Evolutionary conservation across 2,329 filamentous ascomycete genomes (phyloP).

Genomic region (Phaeosphaeriaceae sp.): DNA sequence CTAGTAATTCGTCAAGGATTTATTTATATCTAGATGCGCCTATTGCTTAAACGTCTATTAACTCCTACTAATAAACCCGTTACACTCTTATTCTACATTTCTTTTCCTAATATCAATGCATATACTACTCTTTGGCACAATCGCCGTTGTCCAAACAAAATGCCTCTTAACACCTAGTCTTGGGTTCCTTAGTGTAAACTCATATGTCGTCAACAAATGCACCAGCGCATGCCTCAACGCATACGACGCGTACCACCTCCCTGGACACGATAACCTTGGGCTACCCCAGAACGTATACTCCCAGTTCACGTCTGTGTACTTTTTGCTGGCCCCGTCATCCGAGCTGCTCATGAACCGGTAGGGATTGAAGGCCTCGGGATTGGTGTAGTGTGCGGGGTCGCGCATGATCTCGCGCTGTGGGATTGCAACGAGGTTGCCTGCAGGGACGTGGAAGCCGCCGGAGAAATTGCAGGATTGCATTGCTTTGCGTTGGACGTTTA

Average conservation of each 20-base stretch:
- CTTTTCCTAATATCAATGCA: not conserved
- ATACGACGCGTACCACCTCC: conserved; percentile 2
- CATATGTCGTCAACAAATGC: not conserved
- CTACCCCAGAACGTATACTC: conserved; percentile 6
- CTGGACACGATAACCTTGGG: conserved; percentile 3
- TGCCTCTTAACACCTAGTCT: not conserved
- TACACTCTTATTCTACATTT: not conserved
- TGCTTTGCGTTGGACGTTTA: not conserved
- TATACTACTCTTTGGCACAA: not conserved
- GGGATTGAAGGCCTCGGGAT: not conserved
- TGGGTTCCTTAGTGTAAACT: not conserved
- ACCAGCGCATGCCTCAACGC: not conserved
- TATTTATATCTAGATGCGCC: no score
- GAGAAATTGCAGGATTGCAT: not conserved
- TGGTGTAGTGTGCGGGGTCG: not conserved
- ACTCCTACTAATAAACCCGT: no score
- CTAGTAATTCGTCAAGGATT: no score
- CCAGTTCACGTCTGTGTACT: conserved; percentile 6
- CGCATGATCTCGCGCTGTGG: not conserved
- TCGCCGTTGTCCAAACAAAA: not conserved
- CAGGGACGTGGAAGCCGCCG: not conserved
- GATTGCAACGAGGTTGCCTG: not conserved
- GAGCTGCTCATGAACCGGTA: not conserved
- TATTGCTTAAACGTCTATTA: no score
- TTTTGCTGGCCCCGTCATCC: not conserved